phyloP scores from a whole-genome alignment of 768 basidiomycete species.

The Lactarius deliciosus region DNA sequence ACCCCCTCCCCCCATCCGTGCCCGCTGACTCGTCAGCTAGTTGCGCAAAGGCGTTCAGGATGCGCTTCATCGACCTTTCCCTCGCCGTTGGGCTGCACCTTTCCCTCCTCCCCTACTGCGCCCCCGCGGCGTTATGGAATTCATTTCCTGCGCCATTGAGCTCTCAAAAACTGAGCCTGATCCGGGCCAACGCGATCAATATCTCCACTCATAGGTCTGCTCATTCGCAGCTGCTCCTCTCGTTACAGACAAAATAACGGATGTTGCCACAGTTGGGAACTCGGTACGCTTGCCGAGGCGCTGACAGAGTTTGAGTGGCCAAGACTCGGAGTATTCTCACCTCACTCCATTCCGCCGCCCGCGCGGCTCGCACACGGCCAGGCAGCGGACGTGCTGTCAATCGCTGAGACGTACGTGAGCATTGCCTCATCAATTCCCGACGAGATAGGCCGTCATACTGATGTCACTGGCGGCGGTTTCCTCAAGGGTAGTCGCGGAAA shows the following conservation, averaged over 20 bases:
- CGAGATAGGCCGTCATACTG: neutral
- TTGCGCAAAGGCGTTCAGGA: neutral
- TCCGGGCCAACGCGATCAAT: slow-evolving; percentile 15
- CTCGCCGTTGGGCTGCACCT: slow-evolving; percentile 1
- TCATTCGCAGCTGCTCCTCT: neutral
- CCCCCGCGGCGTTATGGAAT: neutral
- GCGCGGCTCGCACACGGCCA: slow-evolving; percentile 33
- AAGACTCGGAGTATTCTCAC: slow-evolving; percentile 49
- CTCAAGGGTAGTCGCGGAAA: slow-evolving; percentile 41
- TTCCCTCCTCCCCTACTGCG: slow-evolving; percentile 2
- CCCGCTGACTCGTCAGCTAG: neutral
- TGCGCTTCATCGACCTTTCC: neutral
- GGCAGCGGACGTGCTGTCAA: slow-evolving; percentile 44
- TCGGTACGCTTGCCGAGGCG: slow-evolving; percentile 56
- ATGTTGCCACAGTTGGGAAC: slow-evolving; percentile 49
- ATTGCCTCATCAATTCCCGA: neutral
- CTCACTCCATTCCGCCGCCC: slow-evolving; percentile 45
- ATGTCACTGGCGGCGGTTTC: neutral
- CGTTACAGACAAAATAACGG: neutral
- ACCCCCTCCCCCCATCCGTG: neutral
- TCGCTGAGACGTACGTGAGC: slow-evolving; percentile 41
- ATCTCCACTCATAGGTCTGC: slow-evolving; percentile 23
- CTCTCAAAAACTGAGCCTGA: neutral
- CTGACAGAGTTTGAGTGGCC: slow-evolving; percentile 53
- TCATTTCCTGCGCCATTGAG: neutral